Evolutionary conservation across 2,329 filamentous ascomycete genomes (phyloP).

Genomic region (Colletotrichum sp.): DNA sequence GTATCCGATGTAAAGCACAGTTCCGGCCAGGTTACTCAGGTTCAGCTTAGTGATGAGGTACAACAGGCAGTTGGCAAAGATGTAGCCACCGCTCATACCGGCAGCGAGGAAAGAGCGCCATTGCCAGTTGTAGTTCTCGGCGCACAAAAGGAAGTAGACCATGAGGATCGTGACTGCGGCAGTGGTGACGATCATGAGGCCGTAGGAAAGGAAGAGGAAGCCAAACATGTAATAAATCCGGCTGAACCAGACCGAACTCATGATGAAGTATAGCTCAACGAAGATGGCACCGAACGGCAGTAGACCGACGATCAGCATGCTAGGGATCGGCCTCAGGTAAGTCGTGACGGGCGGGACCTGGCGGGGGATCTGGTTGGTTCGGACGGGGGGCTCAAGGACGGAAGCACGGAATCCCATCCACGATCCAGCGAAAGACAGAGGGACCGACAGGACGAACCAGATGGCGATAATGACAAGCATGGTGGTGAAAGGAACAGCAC

Average conservation of each 20-base stretch:
- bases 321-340: conserved; percentile 86
- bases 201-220: conserved; percentile 97
- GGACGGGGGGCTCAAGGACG: conserved; percentile 79
- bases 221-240: conserved; percentile 99
- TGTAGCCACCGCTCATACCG: conserved; percentile 88
- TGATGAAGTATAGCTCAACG: conserved; percentile 98
- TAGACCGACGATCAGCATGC: conserved; percentile 89
- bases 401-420: conserved; percentile 88
- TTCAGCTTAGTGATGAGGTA: conserved; percentile 91
- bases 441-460: conserved; percentile 97
- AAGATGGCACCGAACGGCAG: conserved; percentile 97
- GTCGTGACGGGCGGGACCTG: conserved; percentile 87
- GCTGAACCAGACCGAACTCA: conserved; percentile 98
- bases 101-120: conserved; percentile 94
- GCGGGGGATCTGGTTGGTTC: conserved; percentile 96
- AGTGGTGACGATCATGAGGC: conserved; percentile 94
- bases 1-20: conserved; percentile 93
- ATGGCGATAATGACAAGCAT: conserved; percentile 94
- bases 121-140: conserved; percentile 99
- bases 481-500: conserved; percentile 93
- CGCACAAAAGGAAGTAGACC: conserved; percentile 95
- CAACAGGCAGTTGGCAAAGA: conserved; percentile 88
- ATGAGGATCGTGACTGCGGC: conserved; percentile 91
- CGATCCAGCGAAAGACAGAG: conserved; percentile 86
- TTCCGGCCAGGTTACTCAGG: conserved; percentile 83